Base-by-base conservation (phyloP, 2,329 filamentous ascomycete species). In the Drechslerella dactyloides region DNA sequence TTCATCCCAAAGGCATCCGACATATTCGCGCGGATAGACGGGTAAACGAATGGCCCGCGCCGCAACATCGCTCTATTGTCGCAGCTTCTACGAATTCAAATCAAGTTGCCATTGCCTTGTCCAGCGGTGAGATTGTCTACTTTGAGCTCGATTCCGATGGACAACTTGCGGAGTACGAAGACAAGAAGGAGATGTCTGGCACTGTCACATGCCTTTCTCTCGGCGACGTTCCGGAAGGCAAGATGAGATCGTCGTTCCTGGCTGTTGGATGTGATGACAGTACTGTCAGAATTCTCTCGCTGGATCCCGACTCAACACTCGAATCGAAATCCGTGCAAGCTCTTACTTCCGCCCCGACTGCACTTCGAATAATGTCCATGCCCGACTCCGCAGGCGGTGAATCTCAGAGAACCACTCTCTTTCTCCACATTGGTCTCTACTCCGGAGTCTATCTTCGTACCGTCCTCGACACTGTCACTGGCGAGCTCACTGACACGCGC, bases 221-320 rank as follows among this genome's bases (percentile, higher is more conserved):
- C 57, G 94, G 93, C 1, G 90, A 94, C 59, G 92, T 97, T 13
- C 93, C 94, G 0, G 90, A 96, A 80, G 94, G 96, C 27, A 88
- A 92, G 54, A 83, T 93, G 46, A 85, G 96, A 78, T 96, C 93
- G 79, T 91, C 91, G 1, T 99, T 96, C 81, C 84, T 97, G 59
- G 96, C 96, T 48, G 93, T 99, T 50, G 96, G 96, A 4, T 97
- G 93, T 78, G 94, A 97, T 77, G 94, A 99, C 80, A 92, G 91
- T 69, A 97, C 94, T 0, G 94, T 99, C 59, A 90, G 94, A 59
- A 91, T 99, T 59, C 85, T 96, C 61, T 96, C 92, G 77, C 82
- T 97, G 30, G 91, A 96, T 77, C 91, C 92, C 0, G 93, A 97
- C 74, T 90, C 90, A 1, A 96, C 92, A 0, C 82, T 99, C 10